Conservation (phyloP, 2,329 filamentous ascomycete genomes). For the Stylonectria norvegica region DNA sequence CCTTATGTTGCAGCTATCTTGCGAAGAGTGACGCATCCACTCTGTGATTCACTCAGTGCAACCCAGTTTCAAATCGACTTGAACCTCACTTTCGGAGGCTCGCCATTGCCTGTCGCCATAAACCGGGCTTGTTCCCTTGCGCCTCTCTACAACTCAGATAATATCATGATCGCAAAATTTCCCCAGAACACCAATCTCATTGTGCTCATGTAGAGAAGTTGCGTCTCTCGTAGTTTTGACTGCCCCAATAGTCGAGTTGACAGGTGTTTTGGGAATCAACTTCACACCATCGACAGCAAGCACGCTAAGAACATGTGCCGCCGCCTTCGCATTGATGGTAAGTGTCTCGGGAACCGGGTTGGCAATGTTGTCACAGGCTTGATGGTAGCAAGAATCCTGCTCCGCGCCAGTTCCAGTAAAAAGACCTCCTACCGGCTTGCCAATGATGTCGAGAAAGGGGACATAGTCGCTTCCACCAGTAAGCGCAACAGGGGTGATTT, state of each 20-base stretch:
- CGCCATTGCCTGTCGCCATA: too few relatives aligned
- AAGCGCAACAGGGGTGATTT: slow-evolving; percentile 24
- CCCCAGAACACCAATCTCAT: slow-evolving; percentile 6
- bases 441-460: slow-evolving; percentile 52
- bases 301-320: slow-evolving; percentile 43
- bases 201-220: slow-evolving; percentile 19
- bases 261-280: slow-evolving; percentile 21
- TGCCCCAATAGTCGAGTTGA: slow-evolving; percentile 15
- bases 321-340: slow-evolving; percentile 33
- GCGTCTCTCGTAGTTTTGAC: slow-evolving; percentile 17
- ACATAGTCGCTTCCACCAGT: slow-evolving; percentile 58
- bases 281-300: slow-evolving; percentile 22
- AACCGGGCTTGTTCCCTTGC: too few relatives aligned
- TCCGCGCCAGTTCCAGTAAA: slow-evolving; percentile 53
- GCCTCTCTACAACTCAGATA: slow-evolving; percentile 17
- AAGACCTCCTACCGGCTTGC: slow-evolving; percentile 53
- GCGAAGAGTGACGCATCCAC: too few relatives aligned
- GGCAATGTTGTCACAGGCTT: slow-evolving; percentile 38
- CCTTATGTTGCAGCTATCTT: too few relatives aligned
- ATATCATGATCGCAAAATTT: slow-evolving; percentile 27
- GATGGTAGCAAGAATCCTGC: slow-evolving; percentile 30
- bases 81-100: too few relatives aligned
- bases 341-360: slow-evolving; percentile 37
- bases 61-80: too few relatives aligned
- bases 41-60: too few relatives aligned